Conservation (phyloP, 129 eudicot species). For the Rutidosis leptorrhynchoides region DNA sequence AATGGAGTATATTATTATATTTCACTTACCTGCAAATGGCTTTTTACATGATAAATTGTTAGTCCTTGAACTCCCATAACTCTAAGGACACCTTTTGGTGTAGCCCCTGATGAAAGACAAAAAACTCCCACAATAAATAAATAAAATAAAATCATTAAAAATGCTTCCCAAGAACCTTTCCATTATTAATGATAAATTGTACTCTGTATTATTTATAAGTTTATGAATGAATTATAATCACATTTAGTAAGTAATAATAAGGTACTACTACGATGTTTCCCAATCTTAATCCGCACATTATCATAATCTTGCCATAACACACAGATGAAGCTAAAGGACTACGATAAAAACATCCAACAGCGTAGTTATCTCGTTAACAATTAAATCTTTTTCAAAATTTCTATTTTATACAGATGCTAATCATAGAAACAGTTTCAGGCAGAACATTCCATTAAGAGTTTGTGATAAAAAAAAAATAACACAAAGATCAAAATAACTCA, state of each 20-base stretch:
- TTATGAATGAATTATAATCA: too few species aligned
- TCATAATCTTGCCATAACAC: not conserved
- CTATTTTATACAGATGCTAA: not conserved
- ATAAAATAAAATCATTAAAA: not conserved
- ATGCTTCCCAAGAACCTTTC: not conserved
- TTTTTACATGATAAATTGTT: constrained; percentile 70
- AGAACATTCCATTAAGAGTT: not conserved
- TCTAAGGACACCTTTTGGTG: constrained; percentile 72
- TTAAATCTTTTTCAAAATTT: not conserved
- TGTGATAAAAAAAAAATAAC: not conserved
- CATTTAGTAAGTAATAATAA: too few species aligned
- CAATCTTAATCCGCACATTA: not conserved
- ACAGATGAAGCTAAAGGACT: not conserved
- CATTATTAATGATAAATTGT: not conserved
- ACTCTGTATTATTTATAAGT: not conserved
- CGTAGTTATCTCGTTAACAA: not conserved
- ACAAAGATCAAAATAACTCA: constrained; percentile 41
- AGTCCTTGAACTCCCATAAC: constrained; percentile 71
- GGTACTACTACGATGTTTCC: too few species aligned
- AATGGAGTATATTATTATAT: not conserved
- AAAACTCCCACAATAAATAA: constrained; percentile 3
- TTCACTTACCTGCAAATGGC: constrained; percentile 56
- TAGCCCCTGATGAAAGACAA: constrained; percentile 43
- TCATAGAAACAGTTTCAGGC: not conserved
- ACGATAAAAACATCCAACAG: not conserved